Base-by-base conservation (phyloP, 495 filamentous ascomycete species). In the Antarctomyces pellizariae region DNA sequence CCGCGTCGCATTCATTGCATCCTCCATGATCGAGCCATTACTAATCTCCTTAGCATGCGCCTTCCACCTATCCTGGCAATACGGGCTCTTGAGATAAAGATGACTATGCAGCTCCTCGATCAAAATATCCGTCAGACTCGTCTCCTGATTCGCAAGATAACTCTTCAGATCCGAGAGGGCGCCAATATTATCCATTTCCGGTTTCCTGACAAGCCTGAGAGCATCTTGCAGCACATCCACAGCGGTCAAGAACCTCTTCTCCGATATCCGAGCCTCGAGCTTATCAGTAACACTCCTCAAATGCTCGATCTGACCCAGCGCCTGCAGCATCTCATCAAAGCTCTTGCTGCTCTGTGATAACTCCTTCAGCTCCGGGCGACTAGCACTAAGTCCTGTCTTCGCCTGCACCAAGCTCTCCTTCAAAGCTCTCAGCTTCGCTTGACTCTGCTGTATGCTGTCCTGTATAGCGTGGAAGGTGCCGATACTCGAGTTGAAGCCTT, bases 401-500 rank as follows among this genome's bases (percentile, higher is more conserved):
- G 86, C 75, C 19, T 72, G 53, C n/a, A 71, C 59, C 20, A 99
- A 57, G 6, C 76, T 77, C 29, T 82, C 70, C 45, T 77, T 82
- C 33, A 99, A 52, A 6, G 56, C 56, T 36, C 84, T 67, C 13
- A 95, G 75, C 30, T 83, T 72, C 31, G 62, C 60, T 47, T 99
- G 89, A 7, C 80, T 90, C 17, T 66, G 54, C 34, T 82, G 75
- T 37, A 99, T 90, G 49, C 78, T 91, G 4, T 71, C 62, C 45
- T 95, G 86, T 31, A 99, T 95, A 50, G 84, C 92, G 51, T 99
- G 89, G 41, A 92, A 99, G 9, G 83, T 91, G 45, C 86, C 89
- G 30, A 99, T 95, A 21, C 82, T 91, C 50, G 80, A 93, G 45
- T 93, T 99, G 59, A 99, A 99, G 16, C 82, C 86, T 48, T 99